phyloP scores from a whole-genome alignment of 331 rosid genomes.

The Arachis monticola region DNA sequence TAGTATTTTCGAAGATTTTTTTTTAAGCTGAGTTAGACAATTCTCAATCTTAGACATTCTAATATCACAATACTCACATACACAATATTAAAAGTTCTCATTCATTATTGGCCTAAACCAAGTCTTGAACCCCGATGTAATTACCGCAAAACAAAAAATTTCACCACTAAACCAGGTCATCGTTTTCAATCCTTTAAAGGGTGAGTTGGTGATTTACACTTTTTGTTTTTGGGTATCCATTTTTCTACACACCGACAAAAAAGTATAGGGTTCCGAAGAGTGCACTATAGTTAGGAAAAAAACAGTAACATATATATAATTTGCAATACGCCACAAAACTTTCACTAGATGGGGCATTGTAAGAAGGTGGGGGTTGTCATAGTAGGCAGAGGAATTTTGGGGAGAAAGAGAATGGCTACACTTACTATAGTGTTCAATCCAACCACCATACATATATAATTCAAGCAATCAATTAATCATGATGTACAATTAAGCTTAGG shows the following conservation, averaged over 20 bases:
- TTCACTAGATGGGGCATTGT: slow-evolving; percentile 36
- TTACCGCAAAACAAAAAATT: too few relatives aligned
- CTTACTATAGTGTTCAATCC: slow-evolving; percentile 31
- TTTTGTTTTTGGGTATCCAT: neutral
- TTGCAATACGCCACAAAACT: slow-evolving; percentile 35
- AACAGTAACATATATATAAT: slow-evolving; percentile 29
- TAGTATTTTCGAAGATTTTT: too few relatives aligned
- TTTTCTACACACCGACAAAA: slow-evolving; percentile 22
- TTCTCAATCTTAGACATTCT: too few relatives aligned
- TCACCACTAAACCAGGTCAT: too few relatives aligned
- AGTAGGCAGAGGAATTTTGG: slow-evolving; percentile 41
- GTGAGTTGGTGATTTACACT: too few relatives aligned
- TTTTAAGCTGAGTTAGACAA: too few relatives aligned
- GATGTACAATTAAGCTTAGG: slow-evolving; percentile 41
- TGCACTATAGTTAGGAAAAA: slow-evolving; percentile 26
- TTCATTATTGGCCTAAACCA: too few relatives aligned
- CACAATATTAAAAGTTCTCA: too few relatives aligned
- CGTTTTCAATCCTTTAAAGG: too few relatives aligned
- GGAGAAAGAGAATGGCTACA: slow-evolving; percentile 36
- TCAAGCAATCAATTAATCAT: slow-evolving; percentile 41
- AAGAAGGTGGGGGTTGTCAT: slow-evolving; percentile 38
- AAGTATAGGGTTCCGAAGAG: slow-evolving; percentile 34
- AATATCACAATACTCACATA: too few relatives aligned
- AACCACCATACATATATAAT: slow-evolving; percentile 37
- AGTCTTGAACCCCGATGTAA: too few relatives aligned